Evolutionary conservation across 306 rosid genomes (phyloP).

Genomic region (Cicer bijugum): DNA sequence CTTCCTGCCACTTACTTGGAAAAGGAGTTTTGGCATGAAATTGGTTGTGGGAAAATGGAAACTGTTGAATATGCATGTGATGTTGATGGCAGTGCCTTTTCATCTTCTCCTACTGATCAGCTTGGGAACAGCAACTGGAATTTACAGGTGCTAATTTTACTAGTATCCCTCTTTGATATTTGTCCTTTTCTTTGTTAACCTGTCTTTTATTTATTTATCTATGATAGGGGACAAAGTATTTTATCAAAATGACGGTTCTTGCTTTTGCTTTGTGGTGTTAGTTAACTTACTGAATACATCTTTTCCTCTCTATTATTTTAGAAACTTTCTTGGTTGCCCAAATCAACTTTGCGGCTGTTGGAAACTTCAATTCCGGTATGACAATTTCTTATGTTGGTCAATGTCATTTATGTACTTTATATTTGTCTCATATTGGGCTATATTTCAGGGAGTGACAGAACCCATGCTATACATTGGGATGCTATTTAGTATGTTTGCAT

Average conservation of each 20-base stretch:
- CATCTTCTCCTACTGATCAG: slow-evolving; percentile 80
- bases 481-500: slow-evolving; percentile 96
- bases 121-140: slow-evolving; percentile 97
- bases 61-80: slow-evolving; percentile 97
- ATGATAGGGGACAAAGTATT: slow-evolving; percentile 2
- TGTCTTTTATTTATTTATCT: slow-evolving; percentile 18
- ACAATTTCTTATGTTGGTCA: slow-evolving; percentile 25
- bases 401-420: slow-evolving; percentile 29
- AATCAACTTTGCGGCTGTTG: slow-evolving; percentile 81
- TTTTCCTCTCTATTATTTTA: slow-evolving; percentile 46
- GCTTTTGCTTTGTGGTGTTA: slow-evolving; percentile 29
- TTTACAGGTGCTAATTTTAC: slow-evolving; percentile 76
- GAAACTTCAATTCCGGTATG: slow-evolving; percentile 85
- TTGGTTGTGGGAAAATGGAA: slow-evolving; percentile 88
- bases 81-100: slow-evolving; percentile 97
- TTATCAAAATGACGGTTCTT: slow-evolving; percentile 19
- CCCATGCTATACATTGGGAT: slow-evolving; percentile 98
- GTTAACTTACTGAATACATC: slow-evolving; percentile 33
- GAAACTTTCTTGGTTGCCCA: slow-evolving; percentile 83
- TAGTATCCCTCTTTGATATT: slow-evolving; percentile 12
- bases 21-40: slow-evolving; percentile 96
- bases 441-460: slow-evolving; percentile 90
- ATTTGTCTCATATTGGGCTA: slow-evolving; percentile 39
- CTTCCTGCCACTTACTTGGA: slow-evolving; percentile 88
- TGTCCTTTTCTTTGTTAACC: neutral